Conservation (phyloP, 176 grass and related monocot species). For the Ampelocalamus luodianensis region DNA sequence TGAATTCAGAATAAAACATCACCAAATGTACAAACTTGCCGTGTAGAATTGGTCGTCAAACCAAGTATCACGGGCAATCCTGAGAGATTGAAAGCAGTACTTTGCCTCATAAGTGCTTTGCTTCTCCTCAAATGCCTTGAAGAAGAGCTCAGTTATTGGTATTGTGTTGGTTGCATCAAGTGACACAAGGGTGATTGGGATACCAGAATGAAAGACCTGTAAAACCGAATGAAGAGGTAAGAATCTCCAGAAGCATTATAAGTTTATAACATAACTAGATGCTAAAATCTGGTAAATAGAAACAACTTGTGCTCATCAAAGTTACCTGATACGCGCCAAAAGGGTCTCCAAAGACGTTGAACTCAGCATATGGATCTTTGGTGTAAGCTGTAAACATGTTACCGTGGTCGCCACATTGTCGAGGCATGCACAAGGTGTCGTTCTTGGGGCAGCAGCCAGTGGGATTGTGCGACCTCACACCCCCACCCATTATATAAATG, state of each 20-base stretch:
- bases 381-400: conserved; percentile 68
- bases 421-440: conserved; percentile 43
- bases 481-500: conserved; percentile 77
- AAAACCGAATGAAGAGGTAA: conserved; percentile 1
- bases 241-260: neutral
- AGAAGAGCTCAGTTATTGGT: conserved; percentile 58
- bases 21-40: neutral
- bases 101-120: conserved; percentile 64
- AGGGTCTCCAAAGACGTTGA: conserved; percentile 76
- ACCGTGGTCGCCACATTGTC: conserved; percentile 65
- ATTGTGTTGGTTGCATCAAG: conserved; percentile 82
- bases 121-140: conserved; percentile 48
- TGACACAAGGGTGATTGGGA: conserved; percentile 73
- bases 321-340: conserved; percentile 75
- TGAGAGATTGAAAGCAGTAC: conserved; percentile 67
- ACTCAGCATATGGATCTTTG: conserved; percentile 70
- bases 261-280: neutral
- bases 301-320: neutral
- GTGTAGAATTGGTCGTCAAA: conserved; percentile 48
- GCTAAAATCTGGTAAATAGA: neutral
- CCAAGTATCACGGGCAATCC: conserved; percentile 60
- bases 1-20: neutral
- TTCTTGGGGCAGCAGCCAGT: conserved; percentile 65
- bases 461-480: conserved; percentile 64
- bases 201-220: conserved; percentile 70